A percentile compares a stretch with the other conserved stretches of the same genome.
phyloP scores from a whole-genome alignment of 1,284 basidiomycete genomes.

The Sporisorium graminicola region DNA sequence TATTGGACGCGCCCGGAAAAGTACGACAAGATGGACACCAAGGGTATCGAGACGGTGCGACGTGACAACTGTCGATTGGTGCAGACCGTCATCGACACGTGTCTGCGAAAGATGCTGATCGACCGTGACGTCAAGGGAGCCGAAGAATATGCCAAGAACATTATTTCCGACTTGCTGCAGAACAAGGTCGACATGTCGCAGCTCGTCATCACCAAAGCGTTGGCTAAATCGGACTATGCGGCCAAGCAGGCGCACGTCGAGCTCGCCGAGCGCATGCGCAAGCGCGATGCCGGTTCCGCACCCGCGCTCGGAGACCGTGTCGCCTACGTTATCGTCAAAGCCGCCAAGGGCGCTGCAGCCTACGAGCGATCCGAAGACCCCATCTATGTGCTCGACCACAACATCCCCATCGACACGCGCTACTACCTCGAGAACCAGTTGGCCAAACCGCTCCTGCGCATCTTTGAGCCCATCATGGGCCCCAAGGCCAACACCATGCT shows the following conservation, averaged over 20 bases:
- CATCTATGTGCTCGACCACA: constrained; percentile 69
- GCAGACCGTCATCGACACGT: constrained; percentile 69
- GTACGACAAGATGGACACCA: constrained; percentile 70
- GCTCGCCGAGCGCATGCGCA: constrained; percentile 68
- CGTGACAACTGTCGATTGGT: constrained; percentile 69
- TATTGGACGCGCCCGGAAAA: constrained; percentile 67
- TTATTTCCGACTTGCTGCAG: constrained; percentile 68
- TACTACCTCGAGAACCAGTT: constrained; percentile 70
- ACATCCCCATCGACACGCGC: constrained; percentile 69
- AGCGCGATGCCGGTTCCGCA: constrained; percentile 68
- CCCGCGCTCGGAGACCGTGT: constrained; percentile 68
- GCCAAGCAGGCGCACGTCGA: constrained; percentile 69
- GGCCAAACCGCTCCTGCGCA: constrained; percentile 68
- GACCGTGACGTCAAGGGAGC: constrained; percentile 69
- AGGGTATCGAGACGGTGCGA: constrained; percentile 70
- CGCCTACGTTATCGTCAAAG: constrained; percentile 69
- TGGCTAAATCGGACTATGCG: constrained; percentile 68
- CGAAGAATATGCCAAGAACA: constrained; percentile 67
- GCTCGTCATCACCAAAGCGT: constrained; percentile 68
- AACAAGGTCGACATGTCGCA: constrained; percentile 70
- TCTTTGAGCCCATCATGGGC: constrained; percentile 69
- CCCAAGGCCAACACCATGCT: constrained; percentile 59
- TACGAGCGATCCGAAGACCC: constrained; percentile 69
- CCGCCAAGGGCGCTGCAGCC: constrained; percentile 66
- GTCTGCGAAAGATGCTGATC: constrained; percentile 69